Conservation (phyloP, 1,284 basidiomycete species). For the Apiotrichum montevideense region DNA sequence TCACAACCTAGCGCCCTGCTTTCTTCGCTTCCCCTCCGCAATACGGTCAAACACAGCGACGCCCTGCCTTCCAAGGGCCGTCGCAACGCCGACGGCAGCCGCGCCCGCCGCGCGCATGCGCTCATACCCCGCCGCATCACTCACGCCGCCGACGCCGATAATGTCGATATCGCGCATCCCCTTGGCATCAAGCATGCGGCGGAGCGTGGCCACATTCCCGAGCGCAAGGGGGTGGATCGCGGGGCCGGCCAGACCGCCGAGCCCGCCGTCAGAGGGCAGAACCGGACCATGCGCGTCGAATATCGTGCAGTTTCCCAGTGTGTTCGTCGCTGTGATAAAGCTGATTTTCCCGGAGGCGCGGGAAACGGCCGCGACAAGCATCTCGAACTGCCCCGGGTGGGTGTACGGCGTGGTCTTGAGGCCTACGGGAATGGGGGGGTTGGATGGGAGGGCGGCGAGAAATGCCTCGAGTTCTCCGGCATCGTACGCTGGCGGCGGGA, state of each 20-base stretch:
- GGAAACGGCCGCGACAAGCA: slow-evolving; percentile 12
- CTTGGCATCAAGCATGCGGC: slow-evolving; percentile 6
- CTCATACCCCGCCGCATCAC: slow-evolving; percentile 5
- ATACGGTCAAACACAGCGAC: slow-evolving; percentile 6
- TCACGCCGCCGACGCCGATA: slow-evolving; percentile 16
- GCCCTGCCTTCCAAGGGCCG: slow-evolving; percentile 9
- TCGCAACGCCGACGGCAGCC: slow-evolving; percentile 9
- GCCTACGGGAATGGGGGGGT: slow-evolving; percentile 9
- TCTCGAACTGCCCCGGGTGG: slow-evolving; percentile 12
- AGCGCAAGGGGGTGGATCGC: slow-evolving; percentile 15
- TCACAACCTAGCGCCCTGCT: no score
- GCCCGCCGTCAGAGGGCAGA: slow-evolving; percentile 10
- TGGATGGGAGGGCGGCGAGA: slow-evolving; percentile 9
- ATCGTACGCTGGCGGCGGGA: slow-evolving; percentile 18
- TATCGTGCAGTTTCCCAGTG: slow-evolving; percentile 11
- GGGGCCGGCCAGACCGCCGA: slow-evolving; percentile 16
- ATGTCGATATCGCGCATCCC: slow-evolving; percentile 4
- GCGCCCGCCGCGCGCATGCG: slow-evolving; percentile 14
- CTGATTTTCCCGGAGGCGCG: slow-evolving; percentile 1
- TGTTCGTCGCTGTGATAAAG: slow-evolving; percentile 17
- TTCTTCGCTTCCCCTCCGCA: not conserved
- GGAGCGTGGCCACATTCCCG: slow-evolving; percentile 11
- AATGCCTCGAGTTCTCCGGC: slow-evolving; percentile 9
- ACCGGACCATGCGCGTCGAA: not conserved
- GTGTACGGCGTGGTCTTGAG: slow-evolving; percentile 18